Evolutionary conservation across 345 rosid species (phyloP).

Genomic region (Triadica sebifera): DNA sequence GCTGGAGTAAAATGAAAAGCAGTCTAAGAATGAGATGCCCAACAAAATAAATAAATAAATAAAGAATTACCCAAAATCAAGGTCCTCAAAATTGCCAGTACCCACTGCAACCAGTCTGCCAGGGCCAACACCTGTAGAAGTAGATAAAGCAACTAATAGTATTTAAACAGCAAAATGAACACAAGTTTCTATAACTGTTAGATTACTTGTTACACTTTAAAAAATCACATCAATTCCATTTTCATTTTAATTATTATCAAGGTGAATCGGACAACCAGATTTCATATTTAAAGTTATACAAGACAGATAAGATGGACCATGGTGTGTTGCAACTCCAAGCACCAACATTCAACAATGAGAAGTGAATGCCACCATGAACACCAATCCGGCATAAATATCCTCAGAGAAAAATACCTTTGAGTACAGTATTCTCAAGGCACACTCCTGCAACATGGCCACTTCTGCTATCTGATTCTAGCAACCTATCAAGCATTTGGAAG

Average conservation of each 20-base stretch:
- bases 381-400: background rate
- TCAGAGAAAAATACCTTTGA: conserved; percentile 46
- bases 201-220: background rate
- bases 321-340: background rate
- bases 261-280: conserved; percentile 5
- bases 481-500: conserved; percentile 68
- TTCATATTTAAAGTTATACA: background rate
- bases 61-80: conserved; percentile 61
- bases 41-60: background rate
- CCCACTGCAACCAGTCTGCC: conserved; percentile 83
- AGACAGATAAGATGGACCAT: background rate
- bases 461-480: conserved; percentile 57
- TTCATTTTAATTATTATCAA: conserved; percentile 1
- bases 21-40: background rate
- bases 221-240: background rate
- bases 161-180: background rate
- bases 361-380: background rate
- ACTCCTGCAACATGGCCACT: conserved; percentile 66
- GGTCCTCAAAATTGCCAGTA: conserved; percentile 68
- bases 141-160: background rate
- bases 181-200: too few species aligned
- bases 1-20: background rate
- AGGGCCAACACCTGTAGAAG: conserved; percentile 52
- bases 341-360: too few species aligned
- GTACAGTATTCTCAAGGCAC: conserved; percentile 73